Percentiles rank a stretch among this genome's conserved stretches.
phyloP scores from a whole-genome alignment of 495 filamentous ascomycete species.

The Astrothelium macrocarpum region DNA sequence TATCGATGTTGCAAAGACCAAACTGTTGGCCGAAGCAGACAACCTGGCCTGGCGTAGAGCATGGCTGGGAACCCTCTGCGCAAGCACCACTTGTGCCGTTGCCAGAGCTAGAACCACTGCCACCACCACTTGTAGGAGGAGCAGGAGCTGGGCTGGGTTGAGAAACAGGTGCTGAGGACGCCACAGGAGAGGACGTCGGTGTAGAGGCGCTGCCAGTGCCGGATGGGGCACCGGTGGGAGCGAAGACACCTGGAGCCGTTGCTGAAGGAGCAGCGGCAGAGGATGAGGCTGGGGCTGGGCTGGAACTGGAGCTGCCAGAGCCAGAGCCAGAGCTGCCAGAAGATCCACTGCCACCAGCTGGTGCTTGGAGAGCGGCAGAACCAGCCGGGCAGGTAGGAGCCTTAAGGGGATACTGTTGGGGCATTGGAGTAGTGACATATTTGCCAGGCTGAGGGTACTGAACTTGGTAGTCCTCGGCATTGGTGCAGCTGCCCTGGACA shows the following conservation, averaged over 20 bases:
- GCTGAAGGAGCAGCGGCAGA: conserved; percentile 8
- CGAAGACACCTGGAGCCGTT: conserved; percentile 2
- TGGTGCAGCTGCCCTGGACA: conserved; percentile 38
- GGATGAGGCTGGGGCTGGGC: not conserved
- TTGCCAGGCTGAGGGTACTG: conserved; percentile 48
- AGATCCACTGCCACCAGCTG: not conserved
- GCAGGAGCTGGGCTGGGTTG: conserved; percentile 2
- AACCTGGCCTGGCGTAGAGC: conserved; percentile 26
- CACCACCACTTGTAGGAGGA: not conserved
- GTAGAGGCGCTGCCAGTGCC: not conserved
- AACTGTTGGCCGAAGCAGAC: conserved; percentile 30
- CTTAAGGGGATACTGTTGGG: not conserved
- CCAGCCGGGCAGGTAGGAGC: not conserved
- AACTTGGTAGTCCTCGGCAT: conserved; percentile 36
- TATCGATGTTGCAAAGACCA: conserved; percentile 27
- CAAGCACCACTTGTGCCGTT: conserved; percentile 13
- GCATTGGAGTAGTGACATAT: conserved; percentile 34
- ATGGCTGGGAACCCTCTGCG: conserved; percentile 15
- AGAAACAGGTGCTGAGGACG: not conserved
- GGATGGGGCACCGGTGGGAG: not conserved
- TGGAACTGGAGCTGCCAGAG: conserved; percentile 1
- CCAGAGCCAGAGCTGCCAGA: conserved; percentile 5
- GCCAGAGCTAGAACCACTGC: conserved; percentile 1
- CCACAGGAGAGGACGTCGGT: not conserved
- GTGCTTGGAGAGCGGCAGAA: conserved; percentile 11